These are phyloP conservation scores for Ramalina intermedia DNA, from an alignment of 495 filamentous ascomycete genomes.

Conservation along the genomic window DNA sequence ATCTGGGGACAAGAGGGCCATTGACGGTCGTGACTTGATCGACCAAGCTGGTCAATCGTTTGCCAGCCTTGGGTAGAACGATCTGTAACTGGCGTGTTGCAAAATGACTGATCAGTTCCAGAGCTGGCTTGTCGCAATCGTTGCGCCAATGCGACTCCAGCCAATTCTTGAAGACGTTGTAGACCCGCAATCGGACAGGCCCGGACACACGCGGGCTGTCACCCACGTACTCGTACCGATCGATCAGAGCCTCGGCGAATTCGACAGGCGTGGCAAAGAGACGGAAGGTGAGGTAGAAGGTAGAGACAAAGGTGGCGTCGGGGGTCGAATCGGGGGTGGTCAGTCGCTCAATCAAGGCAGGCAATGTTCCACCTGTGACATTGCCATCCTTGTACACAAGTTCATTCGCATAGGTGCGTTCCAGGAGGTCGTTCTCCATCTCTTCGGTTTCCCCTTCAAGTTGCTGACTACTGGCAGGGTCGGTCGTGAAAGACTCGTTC, in stretches of 20 bases:
- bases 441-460: constrained; percentile 54
- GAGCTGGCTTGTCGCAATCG: constrained; percentile 57
- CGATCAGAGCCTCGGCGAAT: constrained; percentile 67
- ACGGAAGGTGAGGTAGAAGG: constrained; percentile 95
- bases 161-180: constrained; percentile 96
- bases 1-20: constrained; percentile 67
- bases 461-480: constrained; percentile 41
- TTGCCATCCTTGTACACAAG: constrained; percentile 85
- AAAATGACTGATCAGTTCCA: constrained; percentile 64
- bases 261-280: constrained; percentile 75
- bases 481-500: constrained; percentile 28
- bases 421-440: constrained; percentile 63
- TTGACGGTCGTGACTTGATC: constrained; percentile 67
- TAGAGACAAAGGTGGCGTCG: constrained; percentile 80
- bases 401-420: constrained; percentile 81
- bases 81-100: constrained; percentile 54
- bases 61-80: constrained; percentile 60
- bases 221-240: constrained; percentile 83
- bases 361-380: constrained; percentile 81
- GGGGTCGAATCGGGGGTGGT: constrained; percentile 90
- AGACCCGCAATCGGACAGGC: constrained; percentile 79
- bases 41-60: constrained; percentile 61
- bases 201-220: constrained; percentile 56
- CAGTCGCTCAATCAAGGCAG: constrained; percentile 82
- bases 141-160: constrained; percentile 90